Percentiles rank a stretch among this genome's conserved stretches.
These are phyloP conservation scores for Claviceps sp. DNA, from an alignment of 2,329 filamentous ascomycete genomes.

Conservation along the genomic window DNA sequence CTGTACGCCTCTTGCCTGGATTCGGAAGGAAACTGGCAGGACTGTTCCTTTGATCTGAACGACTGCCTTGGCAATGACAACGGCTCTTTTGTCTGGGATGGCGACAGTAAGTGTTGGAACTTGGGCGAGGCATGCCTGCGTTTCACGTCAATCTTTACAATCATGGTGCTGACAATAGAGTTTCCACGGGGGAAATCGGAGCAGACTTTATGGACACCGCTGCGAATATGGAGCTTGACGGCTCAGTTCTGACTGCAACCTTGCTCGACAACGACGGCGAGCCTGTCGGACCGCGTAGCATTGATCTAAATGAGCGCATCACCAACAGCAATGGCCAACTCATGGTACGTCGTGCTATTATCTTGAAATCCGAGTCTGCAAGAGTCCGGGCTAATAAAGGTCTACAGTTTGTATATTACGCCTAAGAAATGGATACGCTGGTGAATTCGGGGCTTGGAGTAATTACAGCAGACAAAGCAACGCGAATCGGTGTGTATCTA, in stretches of 20 bases:
- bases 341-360: slow-evolving; percentile 1
- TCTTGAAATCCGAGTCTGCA: neutral
- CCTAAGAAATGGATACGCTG: neutral
- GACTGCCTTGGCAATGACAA: slow-evolving; percentile 8
- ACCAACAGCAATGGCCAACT: slow-evolving; percentile 6
- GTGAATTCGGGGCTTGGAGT: no score
- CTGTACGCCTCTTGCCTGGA: slow-evolving; percentile 5
- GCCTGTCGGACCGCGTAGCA: slow-evolving; percentile 5
- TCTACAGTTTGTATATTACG: neutral
- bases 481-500: no score
- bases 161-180: neutral
- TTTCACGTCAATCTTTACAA: neutral
- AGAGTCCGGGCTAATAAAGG: neutral
- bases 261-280: slow-evolving; percentile 2
- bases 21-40: neutral
- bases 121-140: neutral
- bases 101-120: slow-evolving; percentile 5
- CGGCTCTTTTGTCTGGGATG: slow-evolving; percentile 9
- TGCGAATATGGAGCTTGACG: neutral
- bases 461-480: no score
- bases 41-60: slow-evolving; percentile 5
- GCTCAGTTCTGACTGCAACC: slow-evolving; percentile 1
- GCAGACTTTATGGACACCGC: slow-evolving; percentile 3
- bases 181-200: neutral
- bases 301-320: slow-evolving; percentile 8